Evolutionary conservation across 1,284 basidiomycete genomes (phyloP).

Genomic region (Porogramme epimiltina): DNA sequence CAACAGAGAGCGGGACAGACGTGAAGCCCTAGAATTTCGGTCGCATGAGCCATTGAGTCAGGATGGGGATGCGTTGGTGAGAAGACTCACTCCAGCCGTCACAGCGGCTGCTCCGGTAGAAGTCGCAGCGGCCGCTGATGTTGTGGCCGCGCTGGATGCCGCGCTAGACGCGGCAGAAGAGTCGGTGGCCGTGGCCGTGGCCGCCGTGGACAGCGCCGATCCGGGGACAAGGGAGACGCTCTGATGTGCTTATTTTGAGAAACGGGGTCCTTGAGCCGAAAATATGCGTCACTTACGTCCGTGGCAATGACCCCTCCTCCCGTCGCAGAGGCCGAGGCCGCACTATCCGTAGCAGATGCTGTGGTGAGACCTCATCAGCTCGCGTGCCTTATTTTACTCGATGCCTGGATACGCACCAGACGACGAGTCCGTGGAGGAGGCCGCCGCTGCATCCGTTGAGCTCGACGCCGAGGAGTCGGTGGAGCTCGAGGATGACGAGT

Average conservation of each 20-base stretch:
- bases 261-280: not conserved
- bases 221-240: slow-evolving; percentile 13
- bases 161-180: slow-evolving; percentile 1
- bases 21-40: slow-evolving; percentile 19
- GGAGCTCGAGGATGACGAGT: slow-evolving; percentile 7
- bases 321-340: slow-evolving; percentile 1
- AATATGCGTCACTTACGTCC: not conserved
- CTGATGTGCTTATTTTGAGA: not conserved
- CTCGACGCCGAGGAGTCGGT: not conserved
- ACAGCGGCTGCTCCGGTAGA: slow-evolving; percentile 9
- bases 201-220: slow-evolving; percentile 11
- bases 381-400: too few relatives aligned
- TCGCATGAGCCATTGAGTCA: too few relatives aligned
- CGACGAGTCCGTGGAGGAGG: not conserved
- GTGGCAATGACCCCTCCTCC: not conserved
- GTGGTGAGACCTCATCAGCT: too few relatives aligned
- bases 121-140: slow-evolving; percentile 8
- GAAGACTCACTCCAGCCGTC: slow-evolving; percentile 1
- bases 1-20: slow-evolving; percentile 6
- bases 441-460: not conserved
- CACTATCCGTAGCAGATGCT: not conserved
- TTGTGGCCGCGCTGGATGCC: slow-evolving; percentile 7
- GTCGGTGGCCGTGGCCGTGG: slow-evolving; percentile 8
- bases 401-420: not conserved
- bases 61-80: too few relatives aligned